These are phyloP conservation scores for Teratosphaeria gauchensis DNA, from an alignment of 2,329 filamentous ascomycete genomes.

Conservation along the genomic window DNA sequence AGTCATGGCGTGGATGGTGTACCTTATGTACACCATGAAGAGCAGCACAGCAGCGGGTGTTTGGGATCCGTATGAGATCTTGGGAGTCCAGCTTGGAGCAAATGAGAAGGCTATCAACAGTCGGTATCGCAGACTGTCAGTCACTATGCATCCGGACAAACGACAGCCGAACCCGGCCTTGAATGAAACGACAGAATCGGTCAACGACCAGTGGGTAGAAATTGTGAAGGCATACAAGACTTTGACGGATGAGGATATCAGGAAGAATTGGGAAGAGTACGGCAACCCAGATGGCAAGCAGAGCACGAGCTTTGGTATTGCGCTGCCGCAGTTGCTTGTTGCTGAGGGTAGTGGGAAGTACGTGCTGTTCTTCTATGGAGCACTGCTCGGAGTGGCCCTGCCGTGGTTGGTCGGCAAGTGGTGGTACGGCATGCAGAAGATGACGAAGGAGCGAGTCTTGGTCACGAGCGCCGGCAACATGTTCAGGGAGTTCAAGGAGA, in stretches of 20 bases:
- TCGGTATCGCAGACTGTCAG: slow-evolving; percentile 76
- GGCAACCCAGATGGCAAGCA: slow-evolving; percentile 98
- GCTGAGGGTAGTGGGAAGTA: slow-evolving; percentile 94
- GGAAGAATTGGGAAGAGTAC: slow-evolving; percentile 93
- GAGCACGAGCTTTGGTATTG: slow-evolving; percentile 95
- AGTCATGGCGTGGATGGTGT: slow-evolving; percentile 81
- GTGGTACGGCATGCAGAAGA: slow-evolving; percentile 95
- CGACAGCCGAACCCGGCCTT: slow-evolving; percentile 69
- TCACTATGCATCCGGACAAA: slow-evolving; percentile 91
- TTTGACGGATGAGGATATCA: slow-evolving; percentile 90
- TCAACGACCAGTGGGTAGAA: slow-evolving; percentile 87
- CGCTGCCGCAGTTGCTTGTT: slow-evolving; percentile 84
- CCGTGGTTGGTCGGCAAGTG: slow-evolving; percentile 91
- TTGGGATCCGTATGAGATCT: slow-evolving; percentile 95
- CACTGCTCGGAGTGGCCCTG: slow-evolving; percentile 77
- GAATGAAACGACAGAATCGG: slow-evolving; percentile 76
- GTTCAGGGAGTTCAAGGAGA: slow-evolving; percentile 85
- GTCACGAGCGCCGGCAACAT: slow-evolving; percentile 90
- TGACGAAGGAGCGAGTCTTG: slow-evolving; percentile 87
- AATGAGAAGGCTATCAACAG: slow-evolving; percentile 87
- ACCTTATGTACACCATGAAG: slow-evolving; percentile 61
- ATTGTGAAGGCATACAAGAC: slow-evolving; percentile 97
- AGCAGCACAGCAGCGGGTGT: slow-evolving; percentile 61
- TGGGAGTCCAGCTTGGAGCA: slow-evolving; percentile 73
- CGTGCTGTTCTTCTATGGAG: slow-evolving; percentile 79